Percentiles rank a stretch among this genome's conserved stretches.
Evolutionary conservation across 768 basidiomycete genomes (phyloP).

Genomic region (Lactarius vividus): DNA sequence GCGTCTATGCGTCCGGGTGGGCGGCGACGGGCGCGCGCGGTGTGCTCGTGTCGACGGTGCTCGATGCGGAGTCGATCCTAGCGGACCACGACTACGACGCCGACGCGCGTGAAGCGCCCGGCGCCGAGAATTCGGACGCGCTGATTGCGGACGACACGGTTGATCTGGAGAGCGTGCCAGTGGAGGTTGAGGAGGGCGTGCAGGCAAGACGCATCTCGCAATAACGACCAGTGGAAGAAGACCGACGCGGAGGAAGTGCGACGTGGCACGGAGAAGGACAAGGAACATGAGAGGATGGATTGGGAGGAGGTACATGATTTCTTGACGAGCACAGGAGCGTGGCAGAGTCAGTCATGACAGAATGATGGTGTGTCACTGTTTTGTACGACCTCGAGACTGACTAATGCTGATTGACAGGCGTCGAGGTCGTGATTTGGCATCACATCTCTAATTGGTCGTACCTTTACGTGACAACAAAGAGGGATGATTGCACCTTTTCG

Average conservation of each 20-base stretch:
- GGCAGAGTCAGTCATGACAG: background rate
- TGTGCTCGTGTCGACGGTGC: conserved; percentile 91
- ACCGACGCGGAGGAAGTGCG: conserved; percentile 71
- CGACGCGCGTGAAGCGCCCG: conserved; percentile 9
- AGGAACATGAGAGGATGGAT: conserved; percentile 74
- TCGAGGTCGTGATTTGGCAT: background rate
- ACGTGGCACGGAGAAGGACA: conserved; percentile 53
- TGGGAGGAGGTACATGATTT: conserved; percentile 57
- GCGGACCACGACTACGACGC: conserved; percentile 45
- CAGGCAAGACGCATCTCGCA: conserved; percentile 47
- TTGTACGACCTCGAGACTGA: too few relatives aligned
- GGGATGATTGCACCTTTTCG: background rate
- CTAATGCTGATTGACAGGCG: too few relatives aligned
- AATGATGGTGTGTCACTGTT: too few relatives aligned
- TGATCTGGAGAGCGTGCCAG: conserved; percentile 45
- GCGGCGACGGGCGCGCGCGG: conserved; percentile 87
- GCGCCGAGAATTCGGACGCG: conserved; percentile 2
- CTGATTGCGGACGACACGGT: conserved; percentile 36
- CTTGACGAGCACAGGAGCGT: conserved; percentile 19
- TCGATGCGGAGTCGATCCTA: conserved; percentile 75
- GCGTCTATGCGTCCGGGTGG: conserved; percentile 94
- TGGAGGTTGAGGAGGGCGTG: conserved; percentile 45
- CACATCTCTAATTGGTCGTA: background rate
- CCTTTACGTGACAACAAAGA: background rate
- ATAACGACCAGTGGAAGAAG: conserved; percentile 75